Evolutionary conservation across 345 rosid genomes (phyloP).

Genomic region (Eucalyptus camaldulensis): DNA sequence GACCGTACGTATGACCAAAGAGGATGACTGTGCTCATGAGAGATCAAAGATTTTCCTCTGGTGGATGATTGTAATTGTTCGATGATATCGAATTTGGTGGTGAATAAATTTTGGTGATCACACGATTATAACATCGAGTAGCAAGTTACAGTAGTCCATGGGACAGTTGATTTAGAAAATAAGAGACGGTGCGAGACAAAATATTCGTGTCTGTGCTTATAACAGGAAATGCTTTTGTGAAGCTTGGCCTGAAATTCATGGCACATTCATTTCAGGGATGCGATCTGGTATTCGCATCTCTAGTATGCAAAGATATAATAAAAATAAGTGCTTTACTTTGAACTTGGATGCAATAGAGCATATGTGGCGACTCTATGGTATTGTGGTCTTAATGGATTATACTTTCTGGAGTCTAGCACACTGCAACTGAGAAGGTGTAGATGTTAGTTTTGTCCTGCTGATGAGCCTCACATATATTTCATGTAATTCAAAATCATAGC

Average conservation of each 20-base stretch:
- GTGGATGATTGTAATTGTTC: too few species aligned
- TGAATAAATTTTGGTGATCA: too few species aligned
- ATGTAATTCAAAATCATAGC: neutral
- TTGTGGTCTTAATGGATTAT: neutral
- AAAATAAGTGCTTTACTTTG: accelerated
- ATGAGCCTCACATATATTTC: neutral
- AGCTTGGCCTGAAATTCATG: neutral
- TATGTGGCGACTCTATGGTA: neutral
- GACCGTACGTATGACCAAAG: too few species aligned
- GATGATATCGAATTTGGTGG: too few species aligned
- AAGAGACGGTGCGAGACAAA: accelerated
- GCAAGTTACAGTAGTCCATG: too few species aligned
- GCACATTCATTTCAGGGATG: neutral
- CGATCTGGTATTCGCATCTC: neutral
- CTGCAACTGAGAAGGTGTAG: neutral
- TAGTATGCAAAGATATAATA: neutral
- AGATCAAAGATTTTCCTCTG: too few species aligned
- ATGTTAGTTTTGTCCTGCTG: neutral
- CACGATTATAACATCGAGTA: too few species aligned
- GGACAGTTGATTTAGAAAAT: too few species aligned
- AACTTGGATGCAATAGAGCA: neutral
- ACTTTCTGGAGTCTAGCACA: neutral
- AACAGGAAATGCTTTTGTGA: neutral
- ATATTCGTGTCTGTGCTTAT: neutral
- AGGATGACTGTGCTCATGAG: too few species aligned